phyloP scores from a whole-genome alignment of 139 green algal genomes.

The Ettlia oleoabundans region DNA sequence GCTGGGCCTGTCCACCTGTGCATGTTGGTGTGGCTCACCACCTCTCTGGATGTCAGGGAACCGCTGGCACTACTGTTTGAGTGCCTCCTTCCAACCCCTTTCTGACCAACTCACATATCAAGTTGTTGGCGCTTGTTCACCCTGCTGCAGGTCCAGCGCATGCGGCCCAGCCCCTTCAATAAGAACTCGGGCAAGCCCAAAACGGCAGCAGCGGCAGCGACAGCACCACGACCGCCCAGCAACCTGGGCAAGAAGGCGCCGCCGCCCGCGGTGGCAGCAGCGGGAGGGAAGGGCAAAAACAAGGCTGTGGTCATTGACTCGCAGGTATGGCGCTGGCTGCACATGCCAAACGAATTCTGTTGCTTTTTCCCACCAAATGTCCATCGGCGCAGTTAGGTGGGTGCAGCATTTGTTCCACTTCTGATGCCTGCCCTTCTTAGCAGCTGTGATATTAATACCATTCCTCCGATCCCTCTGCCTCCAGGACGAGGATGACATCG shows the following conservation, averaged over 20 bases:
- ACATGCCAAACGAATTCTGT: background rate
- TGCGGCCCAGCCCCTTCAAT: slow-evolving; percentile 64
- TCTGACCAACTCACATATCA: no score
- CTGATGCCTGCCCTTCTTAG: no score
- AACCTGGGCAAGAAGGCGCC: slow-evolving; percentile 20
- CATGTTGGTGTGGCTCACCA: no score
- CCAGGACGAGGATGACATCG: slow-evolving; percentile 10
- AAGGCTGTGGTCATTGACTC: background rate
- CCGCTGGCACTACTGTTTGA: no score
- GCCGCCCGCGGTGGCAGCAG: slow-evolving; percentile 1
- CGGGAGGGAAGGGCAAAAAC: slow-evolving; percentile 11
- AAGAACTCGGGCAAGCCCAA: slow-evolving; percentile 50
- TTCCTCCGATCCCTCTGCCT: no score
- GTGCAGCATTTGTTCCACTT: no score
- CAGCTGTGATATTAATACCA: no score
- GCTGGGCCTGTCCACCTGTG: no score
- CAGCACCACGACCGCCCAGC: background rate
- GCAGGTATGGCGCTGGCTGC: background rate
- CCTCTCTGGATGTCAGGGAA: no score
- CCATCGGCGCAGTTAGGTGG: no score
- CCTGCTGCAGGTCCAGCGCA: slow-evolving; percentile 51
- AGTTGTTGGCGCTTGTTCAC: background rate
- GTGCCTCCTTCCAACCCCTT: background rate
- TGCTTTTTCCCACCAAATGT: background rate
- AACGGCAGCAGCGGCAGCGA: background rate